A percentile compares a stretch with the other conserved stretches of the same genome.
phyloP scores from a whole-genome alignment of 257 asterid species.

The Pogostemon cablin region DNA sequence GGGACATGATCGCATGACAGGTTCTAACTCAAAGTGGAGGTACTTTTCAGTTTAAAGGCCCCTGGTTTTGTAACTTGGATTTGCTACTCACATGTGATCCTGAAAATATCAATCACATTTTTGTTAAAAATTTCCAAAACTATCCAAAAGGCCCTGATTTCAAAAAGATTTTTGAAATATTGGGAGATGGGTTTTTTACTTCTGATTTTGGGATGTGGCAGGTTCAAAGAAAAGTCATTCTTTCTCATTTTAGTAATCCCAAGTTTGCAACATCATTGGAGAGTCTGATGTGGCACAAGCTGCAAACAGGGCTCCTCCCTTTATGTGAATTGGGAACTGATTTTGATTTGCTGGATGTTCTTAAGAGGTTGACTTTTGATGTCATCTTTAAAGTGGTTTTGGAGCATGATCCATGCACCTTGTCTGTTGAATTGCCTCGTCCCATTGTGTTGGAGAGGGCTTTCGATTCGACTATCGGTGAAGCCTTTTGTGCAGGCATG shows the following conservation, averaged over 20 bases:
- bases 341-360: too few relatives aligned
- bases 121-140: too few relatives aligned
- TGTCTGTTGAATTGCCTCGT: too few relatives aligned
- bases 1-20: constrained; percentile 36
- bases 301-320: too few relatives aligned
- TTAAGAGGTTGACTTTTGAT: too few relatives aligned
- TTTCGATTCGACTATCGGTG: too few relatives aligned
- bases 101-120: constrained; percentile 47
- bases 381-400: too few relatives aligned
- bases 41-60: constrained; percentile 39
- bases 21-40: constrained; percentile 38
- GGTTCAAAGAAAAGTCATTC: constrained; percentile 38
- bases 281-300: too few relatives aligned
- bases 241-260: constrained; percentile 24
- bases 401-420: too few relatives aligned
- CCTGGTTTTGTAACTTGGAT: constrained; percentile 37
- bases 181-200: constrained; percentile 51
- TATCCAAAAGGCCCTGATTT: constrained; percentile 49
- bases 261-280: constrained; percentile 13
- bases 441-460: too few relatives aligned
- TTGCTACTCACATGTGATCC: constrained; percentile 54
- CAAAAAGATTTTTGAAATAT: constrained; percentile 40
- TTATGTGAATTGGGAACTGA: too few relatives aligned
- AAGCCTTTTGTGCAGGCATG: too few relatives aligned
- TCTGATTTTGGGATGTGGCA: constrained; percentile 51